Base-by-base conservation (phyloP, 805 yeast species). In the Scheffersomyces stipitis region DNA sequence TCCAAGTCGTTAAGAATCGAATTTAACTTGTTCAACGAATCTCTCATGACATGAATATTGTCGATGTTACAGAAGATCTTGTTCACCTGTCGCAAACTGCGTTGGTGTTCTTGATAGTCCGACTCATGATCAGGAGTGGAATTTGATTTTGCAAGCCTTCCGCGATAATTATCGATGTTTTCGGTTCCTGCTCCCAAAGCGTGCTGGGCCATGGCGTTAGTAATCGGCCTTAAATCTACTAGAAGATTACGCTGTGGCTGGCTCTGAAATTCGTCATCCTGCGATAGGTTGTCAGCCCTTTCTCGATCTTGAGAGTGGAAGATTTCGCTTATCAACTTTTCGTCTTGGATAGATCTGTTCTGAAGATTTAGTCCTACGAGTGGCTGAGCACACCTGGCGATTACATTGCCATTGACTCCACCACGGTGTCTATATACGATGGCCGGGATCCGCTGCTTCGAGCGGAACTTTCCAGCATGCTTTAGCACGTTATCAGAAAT, bases 121-220 rank as follows among this genome's bases (percentile, higher is more conserved):
- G n/a, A n/a, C n/a, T n/a, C n/a, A n/a, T n/a, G n/a, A 10, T 7
- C 24, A 7, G 24, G 24, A 8, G 34, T 41, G 27, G 34, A 39
- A 23, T 37, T 44, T 14, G 38, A 26, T n/a, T 37, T 37, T 12
- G 48, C 34, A n/a, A 40, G 27, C 23, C 38, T 47, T 1, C 67
- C 72, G 34, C 80, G 74, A 62, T 93, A 91, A 54, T 88, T 79
- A 39, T 91, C 97, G 73, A 89, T 86, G 46, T 78, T 83, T 56
- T 93, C 99, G 0, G 96, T 84, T 1, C 99, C 99, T n/a, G 97
- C 99, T 9, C 99, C 99, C 12, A 93, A 64, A 0, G 98, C 98
- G 31, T 87, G 86, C 52, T 93, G 98, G 0, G 96, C 98, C 77
- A 89, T 77, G 5, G 98, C 98, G 60, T 93, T 93, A 0, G 97